A percentile compares a stretch with the other conserved stretches of the same genome.
Conservation (phyloP, 1,284 basidiomycete genomes). For the Ustilago vetiveriae region DNA sequence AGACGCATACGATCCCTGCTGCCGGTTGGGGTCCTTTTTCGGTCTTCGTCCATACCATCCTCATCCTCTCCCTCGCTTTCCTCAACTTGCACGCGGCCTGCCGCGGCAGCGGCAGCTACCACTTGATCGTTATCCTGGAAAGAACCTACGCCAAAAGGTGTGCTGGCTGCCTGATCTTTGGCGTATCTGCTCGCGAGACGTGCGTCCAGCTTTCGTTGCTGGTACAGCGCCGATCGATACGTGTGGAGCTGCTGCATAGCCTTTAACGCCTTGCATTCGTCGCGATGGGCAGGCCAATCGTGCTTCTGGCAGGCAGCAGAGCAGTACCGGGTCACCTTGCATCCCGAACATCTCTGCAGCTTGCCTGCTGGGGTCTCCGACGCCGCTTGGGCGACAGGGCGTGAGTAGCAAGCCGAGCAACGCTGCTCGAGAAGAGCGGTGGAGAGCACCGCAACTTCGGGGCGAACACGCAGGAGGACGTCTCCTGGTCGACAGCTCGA, state of each 20-base stretch:
- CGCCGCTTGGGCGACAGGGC: slow-evolving; percentile 4
- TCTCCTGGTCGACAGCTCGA: slow-evolving; percentile 38
- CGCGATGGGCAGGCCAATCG: slow-evolving; percentile 42
- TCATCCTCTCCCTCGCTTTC: slow-evolving; percentile 17
- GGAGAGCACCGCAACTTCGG: slow-evolving; percentile 35
- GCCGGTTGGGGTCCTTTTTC: not conserved
- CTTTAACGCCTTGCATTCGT: slow-evolving; percentile 50
- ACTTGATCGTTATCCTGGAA: slow-evolving; percentile 43
- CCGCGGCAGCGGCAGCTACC: slow-evolving; percentile 17
- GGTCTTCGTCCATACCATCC: not conserved
- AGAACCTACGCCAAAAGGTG: slow-evolving; percentile 27
- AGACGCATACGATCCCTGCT: slow-evolving; percentile 13
- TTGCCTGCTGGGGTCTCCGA: slow-evolving; percentile 7
- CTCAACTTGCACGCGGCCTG: slow-evolving; percentile 6
- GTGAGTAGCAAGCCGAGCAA: slow-evolving; percentile 40
- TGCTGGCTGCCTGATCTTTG: slow-evolving; percentile 4
- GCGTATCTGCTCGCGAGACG: slow-evolving; percentile 24
- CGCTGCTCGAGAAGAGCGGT: slow-evolving; percentile 31
- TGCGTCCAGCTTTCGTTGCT: slow-evolving; percentile 24
- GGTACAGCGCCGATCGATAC: slow-evolving; percentile 19
- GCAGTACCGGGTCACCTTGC: slow-evolving; percentile 47
- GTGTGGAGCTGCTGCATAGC: slow-evolving; percentile 37
- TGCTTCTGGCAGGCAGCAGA: slow-evolving; percentile 34
- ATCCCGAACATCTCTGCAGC: slow-evolving; percentile 46
- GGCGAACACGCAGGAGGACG: slow-evolving; percentile 33